These are phyloP conservation scores for Pythium chondricola DNA, from an alignment of 352 stramenopile species.

Conservation along the genomic window DNA sequence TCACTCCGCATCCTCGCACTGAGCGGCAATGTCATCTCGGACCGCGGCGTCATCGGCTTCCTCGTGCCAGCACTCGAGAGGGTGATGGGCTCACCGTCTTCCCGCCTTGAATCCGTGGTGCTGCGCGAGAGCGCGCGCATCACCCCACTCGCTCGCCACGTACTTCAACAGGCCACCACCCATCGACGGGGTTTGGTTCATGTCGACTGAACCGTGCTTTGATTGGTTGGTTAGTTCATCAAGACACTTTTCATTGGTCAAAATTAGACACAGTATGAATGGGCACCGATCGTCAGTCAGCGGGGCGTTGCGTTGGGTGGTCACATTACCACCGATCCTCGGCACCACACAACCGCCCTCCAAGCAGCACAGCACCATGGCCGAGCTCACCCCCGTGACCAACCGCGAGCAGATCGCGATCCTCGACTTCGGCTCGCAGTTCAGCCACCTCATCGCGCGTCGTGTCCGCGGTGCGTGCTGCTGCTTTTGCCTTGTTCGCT, in stretches of 20 bases:
- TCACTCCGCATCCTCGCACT: slow-evolving; percentile 43
- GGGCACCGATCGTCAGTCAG: background rate
- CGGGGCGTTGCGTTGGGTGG: slow-evolving; percentile 1
- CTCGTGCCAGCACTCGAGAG: slow-evolving; percentile 36
- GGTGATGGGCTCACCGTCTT: slow-evolving; percentile 10
- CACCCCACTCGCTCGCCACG: slow-evolving; percentile 22
- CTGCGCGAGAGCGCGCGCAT: slow-evolving; percentile 41
- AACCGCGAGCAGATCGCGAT: slow-evolving; percentile 96
- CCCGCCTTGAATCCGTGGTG: slow-evolving; percentile 41
- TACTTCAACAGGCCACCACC: slow-evolving; percentile 29
- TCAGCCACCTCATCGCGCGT: slow-evolving; percentile 98
- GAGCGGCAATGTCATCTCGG: slow-evolving; percentile 44
- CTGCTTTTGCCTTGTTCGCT: background rate
- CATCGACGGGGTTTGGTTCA: slow-evolving; percentile 9
- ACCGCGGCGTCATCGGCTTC: slow-evolving; percentile 43
- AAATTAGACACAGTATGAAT: slow-evolving; percentile 5
- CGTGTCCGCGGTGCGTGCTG: slow-evolving; percentile 85
- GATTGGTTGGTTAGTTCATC: slow-evolving; percentile 5
- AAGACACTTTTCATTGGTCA: slow-evolving; percentile 8
- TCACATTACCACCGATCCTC: slow-evolving; percentile 21
- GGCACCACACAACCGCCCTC: background rate
- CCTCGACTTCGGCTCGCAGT: slow-evolving; percentile 99
- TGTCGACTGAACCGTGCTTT: slow-evolving; percentile 15
- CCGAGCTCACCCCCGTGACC: slow-evolving; percentile 67
- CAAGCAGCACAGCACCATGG: slow-evolving; percentile 32